A percentile compares a stretch with the other conserved stretches of the same genome.
phyloP scores from a whole-genome alignment of 768 basidiomycete species.

The Paxillus rubicundulus region DNA sequence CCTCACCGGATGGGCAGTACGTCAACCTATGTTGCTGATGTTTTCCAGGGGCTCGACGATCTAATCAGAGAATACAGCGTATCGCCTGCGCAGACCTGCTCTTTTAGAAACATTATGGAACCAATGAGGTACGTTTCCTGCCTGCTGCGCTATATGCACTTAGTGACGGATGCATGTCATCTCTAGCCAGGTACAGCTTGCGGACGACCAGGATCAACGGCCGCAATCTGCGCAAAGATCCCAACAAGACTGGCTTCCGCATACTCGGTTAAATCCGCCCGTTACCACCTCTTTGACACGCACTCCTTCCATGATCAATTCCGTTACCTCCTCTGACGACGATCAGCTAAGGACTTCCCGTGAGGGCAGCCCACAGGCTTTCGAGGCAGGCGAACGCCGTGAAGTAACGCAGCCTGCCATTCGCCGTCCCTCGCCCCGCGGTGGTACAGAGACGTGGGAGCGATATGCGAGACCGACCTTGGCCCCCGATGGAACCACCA shows the following conservation, averaged over 20 bases:
- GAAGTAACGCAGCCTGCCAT: slow-evolving; percentile 11
- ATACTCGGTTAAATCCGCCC: slow-evolving; percentile 7
- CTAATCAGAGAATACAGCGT: slow-evolving; percentile 15
- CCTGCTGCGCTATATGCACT: background rate
- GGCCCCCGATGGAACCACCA: slow-evolving; percentile 32
- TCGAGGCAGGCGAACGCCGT: slow-evolving; percentile 31
- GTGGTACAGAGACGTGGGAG: slow-evolving; percentile 32
- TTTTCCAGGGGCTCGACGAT: slow-evolving; percentile 2
- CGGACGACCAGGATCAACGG: slow-evolving; percentile 19
- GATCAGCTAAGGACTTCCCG: slow-evolving; percentile 28
- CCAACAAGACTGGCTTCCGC: slow-evolving; percentile 11
- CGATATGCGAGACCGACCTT: slow-evolving; percentile 33
- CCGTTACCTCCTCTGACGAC: slow-evolving; percentile 28
- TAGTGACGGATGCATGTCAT: slow-evolving; percentile 6
- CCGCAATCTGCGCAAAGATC: slow-evolving; percentile 8
- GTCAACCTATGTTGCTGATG: slow-evolving; percentile 7
- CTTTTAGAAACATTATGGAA: slow-evolving; percentile 20
- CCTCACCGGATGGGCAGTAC: slow-evolving; percentile 30
- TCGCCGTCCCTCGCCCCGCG: slow-evolving; percentile 27
- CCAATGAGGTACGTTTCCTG: slow-evolving; percentile 26
- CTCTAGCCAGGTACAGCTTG: slow-evolving; percentile 21
- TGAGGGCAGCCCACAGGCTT: slow-evolving; percentile 30
- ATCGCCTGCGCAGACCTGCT: slow-evolving; percentile 12
- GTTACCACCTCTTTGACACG: slow-evolving; percentile 9
- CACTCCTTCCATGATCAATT: slow-evolving; percentile 15